Conservation (phyloP, 805 yeast species). For the Starmera dryadoides region DNA sequence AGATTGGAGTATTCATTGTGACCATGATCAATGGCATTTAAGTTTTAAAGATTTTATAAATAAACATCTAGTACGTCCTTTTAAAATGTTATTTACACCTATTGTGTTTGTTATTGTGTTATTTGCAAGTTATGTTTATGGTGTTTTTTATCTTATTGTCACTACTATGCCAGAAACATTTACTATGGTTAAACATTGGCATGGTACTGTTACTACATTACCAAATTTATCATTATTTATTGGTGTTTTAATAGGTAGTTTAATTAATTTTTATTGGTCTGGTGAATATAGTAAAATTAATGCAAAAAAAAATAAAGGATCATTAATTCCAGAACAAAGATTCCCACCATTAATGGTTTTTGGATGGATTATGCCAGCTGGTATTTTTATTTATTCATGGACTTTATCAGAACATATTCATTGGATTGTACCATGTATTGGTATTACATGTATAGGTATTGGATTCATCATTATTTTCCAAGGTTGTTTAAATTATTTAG, state of each 20-base stretch:
- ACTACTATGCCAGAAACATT: constrained; percentile 37
- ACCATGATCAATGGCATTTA: constrained; percentile 12
- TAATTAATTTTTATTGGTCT: constrained; percentile 24
- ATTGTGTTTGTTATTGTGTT: constrained; percentile 34
- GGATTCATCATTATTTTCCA: constrained; percentile 53
- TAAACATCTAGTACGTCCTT: constrained; percentile 12
- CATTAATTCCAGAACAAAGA: constrained; percentile 53
- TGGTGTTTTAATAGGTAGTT: constrained; percentile 29
- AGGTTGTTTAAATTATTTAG: constrained; percentile 51
- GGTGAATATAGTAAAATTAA: constrained; percentile 26
- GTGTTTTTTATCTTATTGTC: constrained; percentile 36
- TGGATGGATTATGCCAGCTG: constrained; percentile 39
- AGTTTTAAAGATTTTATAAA: constrained; percentile 8
- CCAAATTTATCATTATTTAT: constrained; percentile 29
- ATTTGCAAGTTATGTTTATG: constrained; percentile 44
- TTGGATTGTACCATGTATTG: constrained; percentile 54
- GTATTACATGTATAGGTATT: constrained; percentile 42
- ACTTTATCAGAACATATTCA: constrained; percentile 35
- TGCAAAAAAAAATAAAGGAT: constrained; percentile 31
- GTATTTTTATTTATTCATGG: constrained; percentile 61
- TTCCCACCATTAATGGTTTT: constrained; percentile 45
- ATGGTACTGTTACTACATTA: constrained; percentile 25
- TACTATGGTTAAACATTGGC: constrained; percentile 21
- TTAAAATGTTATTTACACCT: constrained; percentile 12
- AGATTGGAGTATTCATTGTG: constrained; percentile 9